phyloP scores from a whole-genome alignment of 306 rosid genomes.

The Myrica gale region DNA sequence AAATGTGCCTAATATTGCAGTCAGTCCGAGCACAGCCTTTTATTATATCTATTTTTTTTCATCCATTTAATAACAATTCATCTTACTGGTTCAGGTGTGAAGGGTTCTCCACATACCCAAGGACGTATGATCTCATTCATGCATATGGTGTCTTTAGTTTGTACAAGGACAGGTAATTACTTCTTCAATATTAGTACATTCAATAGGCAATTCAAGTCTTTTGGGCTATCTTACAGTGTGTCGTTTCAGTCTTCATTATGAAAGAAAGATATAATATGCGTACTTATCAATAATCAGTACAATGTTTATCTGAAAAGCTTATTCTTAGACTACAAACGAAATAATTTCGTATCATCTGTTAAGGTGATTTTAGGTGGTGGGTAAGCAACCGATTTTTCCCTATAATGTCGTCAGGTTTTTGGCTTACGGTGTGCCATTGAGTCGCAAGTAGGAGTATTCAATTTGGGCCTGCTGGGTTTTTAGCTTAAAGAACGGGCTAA shows the following conservation, averaged over 20 bases:
- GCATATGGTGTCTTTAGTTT: slow-evolving; percentile 76
- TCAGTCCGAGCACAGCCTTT: neutral
- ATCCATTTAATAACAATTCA: neutral
- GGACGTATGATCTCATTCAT: slow-evolving; percentile 96
- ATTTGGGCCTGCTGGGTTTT: neutral
- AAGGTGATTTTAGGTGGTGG: neutral
- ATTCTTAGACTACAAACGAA: neutral
- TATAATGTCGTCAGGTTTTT: neutral
- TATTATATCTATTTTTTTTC: neutral
- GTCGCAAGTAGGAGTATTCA: neutral
- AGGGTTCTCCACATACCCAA: slow-evolving; percentile 90
- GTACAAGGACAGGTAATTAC: slow-evolving; percentile 74
- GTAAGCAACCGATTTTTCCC: neutral
- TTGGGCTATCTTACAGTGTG: neutral
- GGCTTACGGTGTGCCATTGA: neutral
- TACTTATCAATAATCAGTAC: neutral
- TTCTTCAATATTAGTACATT: slow-evolving; percentile 12
- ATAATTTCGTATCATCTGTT: neutral
- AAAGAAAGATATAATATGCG: neutral
- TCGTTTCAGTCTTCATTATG: neutral
- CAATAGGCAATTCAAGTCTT: slow-evolving; percentile 7
- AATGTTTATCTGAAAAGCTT: neutral
- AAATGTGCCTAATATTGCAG: neutral
- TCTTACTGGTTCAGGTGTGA: slow-evolving; percentile 67
- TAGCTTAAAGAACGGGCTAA: neutral